Base-by-base conservation (phyloP, 805 yeast genomes). In the Candida ulmi region DNA sequence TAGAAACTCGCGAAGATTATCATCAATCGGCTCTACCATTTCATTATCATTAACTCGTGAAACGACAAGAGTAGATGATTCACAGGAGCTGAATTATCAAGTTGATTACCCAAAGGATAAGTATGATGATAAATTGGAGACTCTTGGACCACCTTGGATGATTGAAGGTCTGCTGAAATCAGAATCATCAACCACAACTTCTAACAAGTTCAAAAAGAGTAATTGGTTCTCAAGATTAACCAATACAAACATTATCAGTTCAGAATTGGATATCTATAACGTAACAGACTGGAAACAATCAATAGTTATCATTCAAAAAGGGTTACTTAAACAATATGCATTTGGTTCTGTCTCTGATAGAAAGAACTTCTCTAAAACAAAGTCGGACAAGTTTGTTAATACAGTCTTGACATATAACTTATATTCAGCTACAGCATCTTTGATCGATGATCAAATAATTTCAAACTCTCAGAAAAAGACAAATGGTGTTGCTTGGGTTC, bases 131-230 rank as follows among this genome's bases (percentile, higher is more conserved):
- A 74, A 74, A 29, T 63, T 82, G 41, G 88, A 80, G 51, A 64
- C 78, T 34, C 71, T 71, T 38, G 91, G 91, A 2, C 78, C 90
- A 1, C 91, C 93, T 1, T 83, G 86, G 77, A 69, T 80, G 41
- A 80, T 83, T 54, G 91, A 83, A 60, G 91, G 93, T 2, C 52
- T 83, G 28, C 64, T 80, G 47, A 67, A 72, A 43, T 52, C 58
- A 27, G 55, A 50, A 33, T n/a, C 26, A 12, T 25, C 34, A n/a
- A 36, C 18, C 9, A 9, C 9, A 6, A n/a, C 15, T 1, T 21
- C 31, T 18, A 40, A 28, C 19, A 46, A 37, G 31, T 8, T 15
- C 8, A 44, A 36, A 25, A 41, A 41, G 28, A 32, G 25, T 2
- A 32, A 31, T 44, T 63, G 47, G 51, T 55, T 41, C 50, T 53